Conservation (phyloP, 495 filamentous ascomycete species). For the Coniosporium apollinis region DNA sequence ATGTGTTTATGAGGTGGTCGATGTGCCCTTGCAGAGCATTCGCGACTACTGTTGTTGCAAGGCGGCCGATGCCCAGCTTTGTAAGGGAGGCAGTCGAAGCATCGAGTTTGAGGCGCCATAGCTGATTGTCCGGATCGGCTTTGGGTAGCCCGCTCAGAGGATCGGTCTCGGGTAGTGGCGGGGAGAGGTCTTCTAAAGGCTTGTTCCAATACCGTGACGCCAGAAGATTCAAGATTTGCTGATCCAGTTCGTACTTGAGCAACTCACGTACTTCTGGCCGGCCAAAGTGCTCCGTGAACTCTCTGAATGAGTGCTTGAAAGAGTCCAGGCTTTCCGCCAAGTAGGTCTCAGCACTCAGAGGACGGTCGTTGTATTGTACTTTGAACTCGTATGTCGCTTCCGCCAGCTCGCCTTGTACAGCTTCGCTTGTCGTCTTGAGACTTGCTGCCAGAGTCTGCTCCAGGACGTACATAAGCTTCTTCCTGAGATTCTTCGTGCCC, state of each 20-base stretch:
- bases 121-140: constrained; percentile 63
- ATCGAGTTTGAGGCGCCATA: constrained; percentile 91
- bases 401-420: constrained; percentile 87
- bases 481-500: constrained; percentile 71
- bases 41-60: constrained; percentile 82
- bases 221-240: constrained; percentile 88
- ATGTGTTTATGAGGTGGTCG: constrained; percentile 56
- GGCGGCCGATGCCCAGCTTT: constrained; percentile 78
- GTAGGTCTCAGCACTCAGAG: constrained; percentile 88
- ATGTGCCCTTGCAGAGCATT: constrained; percentile 74
- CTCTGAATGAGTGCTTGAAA: constrained; percentile 97
- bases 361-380: constrained; percentile 96
- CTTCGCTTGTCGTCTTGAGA: constrained; percentile 70
- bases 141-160: constrained; percentile 62
- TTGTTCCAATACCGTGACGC: constrained; percentile 96
- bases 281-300: constrained; percentile 77
- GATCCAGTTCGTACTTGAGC: constrained; percentile 82
- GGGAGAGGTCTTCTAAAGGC: constrained; percentile 59
- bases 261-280: constrained; percentile 75
- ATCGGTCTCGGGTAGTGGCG: constrained; percentile 47
- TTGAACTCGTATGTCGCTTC: constrained; percentile 99
- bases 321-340: constrained; percentile 84
- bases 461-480: constrained; percentile 92
- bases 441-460: constrained; percentile 94
- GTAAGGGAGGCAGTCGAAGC: constrained; percentile 79